Evolutionary conservation across 75 land plant genomes (phyloP).

Genomic region (Cupressus sempervirens): DNA sequence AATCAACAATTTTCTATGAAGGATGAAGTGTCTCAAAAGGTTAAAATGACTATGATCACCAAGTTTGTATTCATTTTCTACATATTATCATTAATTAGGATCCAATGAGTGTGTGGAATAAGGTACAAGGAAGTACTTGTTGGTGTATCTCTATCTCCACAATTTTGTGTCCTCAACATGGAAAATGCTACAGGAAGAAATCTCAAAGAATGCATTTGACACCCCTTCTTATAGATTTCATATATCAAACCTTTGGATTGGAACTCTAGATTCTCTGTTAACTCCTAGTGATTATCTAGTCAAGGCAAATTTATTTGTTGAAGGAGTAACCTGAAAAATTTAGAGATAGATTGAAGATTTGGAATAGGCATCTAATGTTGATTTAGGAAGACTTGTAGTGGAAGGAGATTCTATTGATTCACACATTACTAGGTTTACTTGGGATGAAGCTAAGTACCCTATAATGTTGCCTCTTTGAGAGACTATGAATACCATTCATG

Average conservation of each 20-base stretch:
- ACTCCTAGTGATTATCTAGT: slow-evolving; percentile 88
- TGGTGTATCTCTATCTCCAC: slow-evolving; percentile 77
- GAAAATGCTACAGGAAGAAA: slow-evolving; percentile 61
- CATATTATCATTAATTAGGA: no score
- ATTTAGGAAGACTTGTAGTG: slow-evolving; percentile 51
- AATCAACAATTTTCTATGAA: no score
- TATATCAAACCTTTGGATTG: slow-evolving; percentile 82
- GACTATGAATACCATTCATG: no score
- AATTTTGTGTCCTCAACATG: slow-evolving; percentile 53
- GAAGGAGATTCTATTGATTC: slow-evolving; percentile 88
- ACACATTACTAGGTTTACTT: slow-evolving; percentile 89
- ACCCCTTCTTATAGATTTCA: slow-evolving; percentile 90
- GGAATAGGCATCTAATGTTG: slow-evolving; percentile 56
- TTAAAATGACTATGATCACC: no score
- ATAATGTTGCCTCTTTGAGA: no score
- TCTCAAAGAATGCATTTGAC: slow-evolving; percentile 85
- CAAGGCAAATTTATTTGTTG: slow-evolving; percentile 84
- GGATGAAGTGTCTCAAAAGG: no score
- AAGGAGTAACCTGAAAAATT: slow-evolving; percentile 82
- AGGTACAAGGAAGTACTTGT: slow-evolving; percentile 71
- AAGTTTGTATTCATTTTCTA: no score
- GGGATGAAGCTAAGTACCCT: no score
- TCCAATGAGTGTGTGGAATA: no score
- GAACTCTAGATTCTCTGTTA: slow-evolving; percentile 88
- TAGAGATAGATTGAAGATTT: slow-evolving; percentile 83